Conservation (phyloP, 495 filamentous ascomycete genomes). For the Talaromyces ruber region DNA sequence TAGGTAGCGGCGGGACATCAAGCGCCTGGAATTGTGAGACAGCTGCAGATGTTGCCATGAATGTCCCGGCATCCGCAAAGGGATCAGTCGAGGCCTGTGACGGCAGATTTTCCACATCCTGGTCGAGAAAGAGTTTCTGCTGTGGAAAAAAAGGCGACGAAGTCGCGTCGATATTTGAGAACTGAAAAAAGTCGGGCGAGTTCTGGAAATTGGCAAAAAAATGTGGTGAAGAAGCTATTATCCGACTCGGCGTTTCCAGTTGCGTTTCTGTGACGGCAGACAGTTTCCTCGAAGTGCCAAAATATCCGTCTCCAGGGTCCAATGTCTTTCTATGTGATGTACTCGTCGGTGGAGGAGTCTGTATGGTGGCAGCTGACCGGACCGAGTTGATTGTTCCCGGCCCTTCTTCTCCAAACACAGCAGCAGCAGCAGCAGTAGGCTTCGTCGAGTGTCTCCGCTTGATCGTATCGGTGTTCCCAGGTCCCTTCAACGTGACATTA, state of each 20-base stretch:
- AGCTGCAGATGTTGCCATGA: conserved; percentile 5
- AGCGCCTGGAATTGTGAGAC: conserved; percentile 8
- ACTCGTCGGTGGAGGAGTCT: conserved; percentile 59
- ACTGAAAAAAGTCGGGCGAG: conserved; percentile 60
- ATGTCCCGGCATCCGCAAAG: conserved; percentile 2
- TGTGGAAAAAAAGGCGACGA: conserved; percentile 58
- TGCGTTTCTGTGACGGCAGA: conserved; percentile 19
- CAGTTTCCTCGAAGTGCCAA: conserved; percentile 13
- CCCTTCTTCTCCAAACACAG: conserved; percentile 20
- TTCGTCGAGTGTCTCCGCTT: conserved; percentile 30
- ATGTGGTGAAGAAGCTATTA: conserved; percentile 33
- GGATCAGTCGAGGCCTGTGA: conserved; percentile 1
- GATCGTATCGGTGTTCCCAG: conserved; percentile 32
- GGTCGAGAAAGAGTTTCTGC: conserved; percentile 69
- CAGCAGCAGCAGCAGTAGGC: conserved; percentile 19
- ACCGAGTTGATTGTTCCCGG: conserved; percentile 32
- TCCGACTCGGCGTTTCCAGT: conserved; percentile 34
- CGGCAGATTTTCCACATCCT: conserved; percentile 28
- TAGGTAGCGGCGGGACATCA: conserved; percentile 31
- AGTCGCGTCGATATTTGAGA: conserved; percentile 61
- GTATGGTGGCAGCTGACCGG: conserved; percentile 48
- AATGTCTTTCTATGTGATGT: conserved; percentile 40
- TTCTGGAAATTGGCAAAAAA: conserved; percentile 49
- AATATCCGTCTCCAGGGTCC: conserved; percentile 14
- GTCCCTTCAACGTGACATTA: conserved; percentile 21